Evolutionary conservation across 2,329 filamentous ascomycete species (phyloP).

Genomic region (Ophiocordyceps sinensis): DNA sequence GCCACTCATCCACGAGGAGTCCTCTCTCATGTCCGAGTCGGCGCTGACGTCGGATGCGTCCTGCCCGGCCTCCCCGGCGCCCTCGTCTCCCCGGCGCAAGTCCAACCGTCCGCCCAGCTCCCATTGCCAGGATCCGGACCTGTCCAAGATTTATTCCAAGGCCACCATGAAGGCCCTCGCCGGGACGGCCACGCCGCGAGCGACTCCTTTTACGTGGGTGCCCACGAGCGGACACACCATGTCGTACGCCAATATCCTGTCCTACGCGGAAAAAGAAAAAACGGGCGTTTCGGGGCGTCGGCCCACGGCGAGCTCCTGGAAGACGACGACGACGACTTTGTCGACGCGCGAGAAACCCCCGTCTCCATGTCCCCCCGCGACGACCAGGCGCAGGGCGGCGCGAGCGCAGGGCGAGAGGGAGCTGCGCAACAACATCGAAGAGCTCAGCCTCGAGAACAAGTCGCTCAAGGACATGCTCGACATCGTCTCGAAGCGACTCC

Average conservation of each 20-base stretch:
- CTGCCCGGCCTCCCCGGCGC: conserved; percentile 16
- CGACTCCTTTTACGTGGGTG: conserved; percentile 84
- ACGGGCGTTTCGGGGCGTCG: conserved; percentile 38
- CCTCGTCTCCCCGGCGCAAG: conserved; percentile 19
- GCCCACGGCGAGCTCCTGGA: conserved; percentile 38
- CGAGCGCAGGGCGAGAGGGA: conserved; percentile 28
- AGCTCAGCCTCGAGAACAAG: conserved; percentile 77
- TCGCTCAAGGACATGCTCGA: conserved; percentile 76
- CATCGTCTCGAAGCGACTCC: conserved; percentile 72
- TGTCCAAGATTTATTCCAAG: conserved; percentile 70
- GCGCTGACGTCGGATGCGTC: conserved; percentile 19
- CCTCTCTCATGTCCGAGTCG: conserved; percentile 7
- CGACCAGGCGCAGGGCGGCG: conserved; percentile 22
- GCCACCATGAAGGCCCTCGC: conserved; percentile 69
- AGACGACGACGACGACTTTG: conserved; percentile 74
- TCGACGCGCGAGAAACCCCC: conserved; percentile 65
- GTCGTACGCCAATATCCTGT: conserved; percentile 83
- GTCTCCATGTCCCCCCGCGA: conserved; percentile 25
- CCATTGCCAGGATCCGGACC: conserved; percentile 47
- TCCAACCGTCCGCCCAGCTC: conserved; percentile 9
- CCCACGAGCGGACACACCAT: conserved; percentile 82
- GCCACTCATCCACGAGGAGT: conserved; percentile 50
- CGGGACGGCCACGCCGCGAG: conserved; percentile 47
- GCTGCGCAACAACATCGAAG: conserved; percentile 61
- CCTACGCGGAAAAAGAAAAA: conserved; percentile 52